Evolutionary conservation across 441 rosid genomes (phyloP), one percentile per base, ranked within the genome.

Genomic region (Eugenia klotzschiana): DNA sequence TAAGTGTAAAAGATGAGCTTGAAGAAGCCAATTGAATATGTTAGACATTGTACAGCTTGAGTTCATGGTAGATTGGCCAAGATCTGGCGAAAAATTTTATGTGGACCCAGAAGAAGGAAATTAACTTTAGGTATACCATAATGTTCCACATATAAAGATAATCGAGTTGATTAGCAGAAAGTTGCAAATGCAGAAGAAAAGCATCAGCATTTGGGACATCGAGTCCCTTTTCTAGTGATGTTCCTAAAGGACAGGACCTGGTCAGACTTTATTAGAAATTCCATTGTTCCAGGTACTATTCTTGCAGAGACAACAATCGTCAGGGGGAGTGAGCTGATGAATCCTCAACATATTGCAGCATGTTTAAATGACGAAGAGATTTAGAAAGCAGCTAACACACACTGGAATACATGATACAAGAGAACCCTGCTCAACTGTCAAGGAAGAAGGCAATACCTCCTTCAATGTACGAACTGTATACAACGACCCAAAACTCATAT

Each of bases 381-480:
- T 69, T 9, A 20, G 15, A 20, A 69, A 37, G 77, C 41, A 69
- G 43, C 77, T 40, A 69, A 69, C 3, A 46, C 25, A 20, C 82
- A n/a, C 57, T 50, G 57, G 49, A 37, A 51, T 51, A 26, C 16
- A 50, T 8, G 41, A 51, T 14, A 79, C 1, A 0, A 64, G n/a
- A 1, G 0, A 64, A 52, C 29, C 58, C 6, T 52, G 72, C 60
- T 55, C 56, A 43, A 27, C 33, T 9, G 41, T 53, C 22, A 79
- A 58, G 33, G 58, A 54, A 15, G 29, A 81, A 79, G 37, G 40
- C 82, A 54, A 50, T 89, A 94, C 99, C 98, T 96, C 99, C 89
- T 96, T 94, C 83, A 94, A 84, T 80, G 98, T 90, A 82, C 96
- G 94, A 85, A 96, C 92, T 41, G 97, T 94, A 90, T 96, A 92